Evolutionary conservation across 2,329 filamentous ascomycete species (phyloP).

Genomic region (Colletotrichum phormii): DNA sequence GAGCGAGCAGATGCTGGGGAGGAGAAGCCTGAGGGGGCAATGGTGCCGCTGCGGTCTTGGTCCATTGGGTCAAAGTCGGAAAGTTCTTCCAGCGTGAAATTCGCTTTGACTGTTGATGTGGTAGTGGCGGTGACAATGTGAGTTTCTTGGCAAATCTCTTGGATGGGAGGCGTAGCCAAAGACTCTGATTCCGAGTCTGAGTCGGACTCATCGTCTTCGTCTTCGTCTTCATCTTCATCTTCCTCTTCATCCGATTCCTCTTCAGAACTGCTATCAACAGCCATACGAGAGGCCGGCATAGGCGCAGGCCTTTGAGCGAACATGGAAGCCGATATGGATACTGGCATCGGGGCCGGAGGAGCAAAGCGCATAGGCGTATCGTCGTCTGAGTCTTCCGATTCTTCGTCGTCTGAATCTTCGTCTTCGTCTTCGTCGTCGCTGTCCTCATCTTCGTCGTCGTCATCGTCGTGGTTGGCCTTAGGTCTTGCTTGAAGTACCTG

Average conservation of each 20-base stretch:
- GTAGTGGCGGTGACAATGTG: constrained; percentile 23
- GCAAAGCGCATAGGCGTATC: constrained; percentile 22
- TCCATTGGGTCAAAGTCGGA: constrained; percentile 58
- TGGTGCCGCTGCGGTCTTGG: constrained; percentile 53
- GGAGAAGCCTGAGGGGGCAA: constrained; percentile 60
- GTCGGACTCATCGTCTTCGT: constrained; percentile 39
- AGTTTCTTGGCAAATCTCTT: neutral
- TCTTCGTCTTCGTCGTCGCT: constrained; percentile 12
- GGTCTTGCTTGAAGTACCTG: neutral
- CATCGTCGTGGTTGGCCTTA: constrained; percentile 15
- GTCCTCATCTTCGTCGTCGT: constrained; percentile 26
- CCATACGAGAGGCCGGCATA: constrained; percentile 8
- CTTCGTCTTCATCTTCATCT: constrained; percentile 27
- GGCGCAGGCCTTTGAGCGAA: neutral
- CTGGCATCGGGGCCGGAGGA: constrained; percentile 19
- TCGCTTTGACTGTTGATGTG: constrained; percentile 12
- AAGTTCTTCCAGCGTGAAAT: constrained; percentile 58
- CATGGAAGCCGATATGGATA: neutral
- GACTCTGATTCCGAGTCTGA: constrained; percentile 35
- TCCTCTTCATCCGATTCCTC: constrained; percentile 26
- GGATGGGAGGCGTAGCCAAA: constrained; percentile 33
- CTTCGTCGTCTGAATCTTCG: neutral
- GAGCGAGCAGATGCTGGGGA: constrained; percentile 55
- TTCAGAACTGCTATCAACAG: constrained; percentile 17
- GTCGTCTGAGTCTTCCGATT: constrained; percentile 15